Base-by-base conservation (phyloP, 257 asterid genomes). In the Thymus mandschuricus region DNA sequence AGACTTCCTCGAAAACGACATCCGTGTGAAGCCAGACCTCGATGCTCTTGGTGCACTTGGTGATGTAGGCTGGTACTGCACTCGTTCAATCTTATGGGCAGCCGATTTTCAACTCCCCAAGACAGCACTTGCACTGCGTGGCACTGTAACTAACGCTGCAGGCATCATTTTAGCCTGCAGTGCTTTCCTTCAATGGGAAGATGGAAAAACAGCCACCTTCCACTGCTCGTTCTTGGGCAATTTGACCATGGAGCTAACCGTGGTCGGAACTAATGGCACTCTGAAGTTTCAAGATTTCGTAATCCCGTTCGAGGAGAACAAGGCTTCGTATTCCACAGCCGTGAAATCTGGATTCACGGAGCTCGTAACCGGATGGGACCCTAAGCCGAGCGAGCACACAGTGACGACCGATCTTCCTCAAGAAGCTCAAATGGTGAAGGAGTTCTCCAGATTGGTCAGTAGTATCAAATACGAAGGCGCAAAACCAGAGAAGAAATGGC, bases 1-100 rank as follows among this genome's bases (percentile, higher is more conserved):
- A 1, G 81, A 79, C 15, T 90, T 87, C 69, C 79, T 84, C 0
- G 76, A 87, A 66, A 85, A 81, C 13, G 84, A 89, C 80, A 87
- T 92, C 34, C 88, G 98, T 2, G 89, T 88, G 30, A 82, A 86
- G 66, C 83, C 92, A 0, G 88, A 86, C 67, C 96, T 92, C n/a
- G 96, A 92, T 69, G 85, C 94, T 13, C 94, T 85, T 0, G 98
- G 96, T 45, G 96, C 89, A 28, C 88, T 92, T 0, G 96, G 96
- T 2, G 96, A 89, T 28, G 63, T 38, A 0, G 96, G 98, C 13
- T 92, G 98, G 98, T 92, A 88, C 44, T 80, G 88, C 86, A 81
- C 84, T 68, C 66, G 91, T 29, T 91, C 96, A 40, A 86, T 87
- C 77, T 75, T 92, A 38, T 92, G 92, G 98, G 92, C 92, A 0